phyloP scores from a whole-genome alignment of 345 rosid genomes.

The Microthlaspi erraticum region DNA sequence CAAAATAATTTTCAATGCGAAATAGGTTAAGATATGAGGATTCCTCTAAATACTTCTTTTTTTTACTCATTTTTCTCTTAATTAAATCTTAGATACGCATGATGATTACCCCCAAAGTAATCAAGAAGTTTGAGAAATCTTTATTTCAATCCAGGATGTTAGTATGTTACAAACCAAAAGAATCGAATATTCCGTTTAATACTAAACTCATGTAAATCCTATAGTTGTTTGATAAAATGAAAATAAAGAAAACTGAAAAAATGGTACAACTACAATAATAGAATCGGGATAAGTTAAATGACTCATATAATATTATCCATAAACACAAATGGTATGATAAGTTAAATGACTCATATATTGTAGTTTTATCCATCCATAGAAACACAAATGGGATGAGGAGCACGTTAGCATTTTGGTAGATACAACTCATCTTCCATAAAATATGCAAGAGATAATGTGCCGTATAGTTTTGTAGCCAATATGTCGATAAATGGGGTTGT shows the following conservation, averaged over 20 bases:
- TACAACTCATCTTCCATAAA: not conserved
- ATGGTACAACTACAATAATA: constrained; percentile 10
- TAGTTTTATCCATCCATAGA: too few relatives aligned
- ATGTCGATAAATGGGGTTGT: too few relatives aligned
- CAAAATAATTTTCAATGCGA: too few relatives aligned
- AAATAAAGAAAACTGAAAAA: not conserved
- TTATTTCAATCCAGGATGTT: not conserved
- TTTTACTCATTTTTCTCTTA: too few relatives aligned
- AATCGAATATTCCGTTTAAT: not conserved
- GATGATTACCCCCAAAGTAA: too few relatives aligned
- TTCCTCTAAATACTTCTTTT: too few relatives aligned
- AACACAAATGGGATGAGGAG: constrained; percentile 4
- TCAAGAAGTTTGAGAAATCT: too few relatives aligned
- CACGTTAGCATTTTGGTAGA: constrained; percentile 13
- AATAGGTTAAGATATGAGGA: too few relatives aligned
- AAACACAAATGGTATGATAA: constrained; percentile 12
- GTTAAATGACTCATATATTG: constrained; percentile 15
- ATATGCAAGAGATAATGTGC: not conserved
- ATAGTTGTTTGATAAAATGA: not conserved
- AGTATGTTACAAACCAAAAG: not conserved
- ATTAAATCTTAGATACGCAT: too few relatives aligned
- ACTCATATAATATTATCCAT: constrained; percentile 9
- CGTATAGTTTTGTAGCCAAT: not conserved
- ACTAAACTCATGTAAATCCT: not conserved
- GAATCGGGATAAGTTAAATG: constrained; percentile 26